A percentile compares a stretch with the other conserved stretches of the same genome.
Conservation (phyloP, 495 filamentous ascomycete species). For the Trichoderma erinaceum region DNA sequence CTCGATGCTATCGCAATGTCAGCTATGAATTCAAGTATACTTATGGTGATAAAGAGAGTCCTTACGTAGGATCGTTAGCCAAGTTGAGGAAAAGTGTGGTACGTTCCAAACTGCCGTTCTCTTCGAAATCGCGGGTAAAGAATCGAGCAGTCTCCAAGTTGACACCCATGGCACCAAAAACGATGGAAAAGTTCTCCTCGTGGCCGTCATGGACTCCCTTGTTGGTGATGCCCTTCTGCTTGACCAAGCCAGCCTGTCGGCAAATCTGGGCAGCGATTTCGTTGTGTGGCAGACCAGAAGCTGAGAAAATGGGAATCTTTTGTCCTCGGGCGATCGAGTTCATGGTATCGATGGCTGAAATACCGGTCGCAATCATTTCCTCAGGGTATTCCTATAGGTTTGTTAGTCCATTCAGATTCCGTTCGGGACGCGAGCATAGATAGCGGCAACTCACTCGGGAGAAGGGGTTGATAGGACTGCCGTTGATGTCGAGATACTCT, state of each 20-base stretch:
- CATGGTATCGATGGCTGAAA: constrained; percentile 99
- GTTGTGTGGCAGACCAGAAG: constrained; percentile 96
- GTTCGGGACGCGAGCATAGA: not conserved
- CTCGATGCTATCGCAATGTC: constrained; percentile 65
- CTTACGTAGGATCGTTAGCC: constrained; percentile 96
- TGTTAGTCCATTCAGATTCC: constrained; percentile 18
- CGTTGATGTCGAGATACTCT: constrained; percentile 98
- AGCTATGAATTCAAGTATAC: constrained; percentile 19
- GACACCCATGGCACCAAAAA: constrained; percentile 99
- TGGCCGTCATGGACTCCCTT: constrained; percentile 96
- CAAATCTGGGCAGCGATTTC: constrained; percentile 98
- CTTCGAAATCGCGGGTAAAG: constrained; percentile 98
- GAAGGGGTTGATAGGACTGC: constrained; percentile 98
- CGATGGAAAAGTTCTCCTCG: constrained; percentile 99
- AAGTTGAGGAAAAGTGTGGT: constrained; percentile 96
- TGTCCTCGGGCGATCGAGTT: constrained; percentile 99
- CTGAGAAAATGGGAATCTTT: constrained; percentile 99
- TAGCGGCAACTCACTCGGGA: constrained; percentile 60
- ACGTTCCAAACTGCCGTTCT: constrained; percentile 98
- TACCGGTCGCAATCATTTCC: constrained; percentile 99
- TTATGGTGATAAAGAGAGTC: constrained; percentile 6
- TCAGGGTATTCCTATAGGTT: constrained; percentile 79
- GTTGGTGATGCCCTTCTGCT: constrained; percentile 64
- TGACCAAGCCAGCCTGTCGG: constrained; percentile 89
- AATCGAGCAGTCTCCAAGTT: constrained; percentile 98